Evolutionary conservation across 129 eudicot species (phyloP).

Genomic region (Ambrosia trifida): DNA sequence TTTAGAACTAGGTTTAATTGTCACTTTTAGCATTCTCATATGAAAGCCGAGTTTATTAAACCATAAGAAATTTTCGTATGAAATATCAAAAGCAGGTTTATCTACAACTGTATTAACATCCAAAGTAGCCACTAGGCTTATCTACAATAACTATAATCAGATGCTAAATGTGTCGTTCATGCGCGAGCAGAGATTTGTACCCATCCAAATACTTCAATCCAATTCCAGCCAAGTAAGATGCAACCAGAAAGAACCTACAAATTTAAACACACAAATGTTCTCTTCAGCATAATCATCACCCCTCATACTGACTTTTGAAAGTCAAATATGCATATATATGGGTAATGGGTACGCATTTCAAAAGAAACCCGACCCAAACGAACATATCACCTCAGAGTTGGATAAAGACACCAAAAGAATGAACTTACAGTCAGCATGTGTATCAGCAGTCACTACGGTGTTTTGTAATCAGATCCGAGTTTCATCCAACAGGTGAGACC

Average conservation of each 20-base stretch:
- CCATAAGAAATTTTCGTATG: background rate
- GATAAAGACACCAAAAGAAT: background rate
- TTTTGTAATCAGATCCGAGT: slow-evolving; percentile 17
- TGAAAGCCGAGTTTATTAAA: background rate
- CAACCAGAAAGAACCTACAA: slow-evolving; percentile 10
- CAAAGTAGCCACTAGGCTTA: background rate
- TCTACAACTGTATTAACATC: slow-evolving; percentile 20
- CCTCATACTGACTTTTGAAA: background rate
- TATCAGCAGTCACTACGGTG: slow-evolving; percentile 15
- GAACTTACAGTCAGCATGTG: slow-evolving; percentile 30
- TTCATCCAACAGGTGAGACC: slow-evolving; percentile 36
- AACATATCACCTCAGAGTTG: background rate
- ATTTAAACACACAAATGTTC: background rate
- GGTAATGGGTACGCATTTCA: background rate
- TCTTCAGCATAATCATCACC: background rate
- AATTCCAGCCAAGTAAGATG: background rate
- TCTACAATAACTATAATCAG: slow-evolving; percentile 12
- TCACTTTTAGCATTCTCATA: background rate
- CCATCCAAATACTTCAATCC: slow-evolving; percentile 16
- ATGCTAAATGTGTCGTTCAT: slow-evolving; percentile 1
- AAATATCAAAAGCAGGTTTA: background rate
- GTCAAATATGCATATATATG: background rate
- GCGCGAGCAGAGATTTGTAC: background rate
- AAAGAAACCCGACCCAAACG: background rate
- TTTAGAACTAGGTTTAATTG: no score